These are phyloP conservation scores for Stevia rebaudiana DNA, from an alignment of 140 eudicot species.

Conservation along the genomic window DNA sequence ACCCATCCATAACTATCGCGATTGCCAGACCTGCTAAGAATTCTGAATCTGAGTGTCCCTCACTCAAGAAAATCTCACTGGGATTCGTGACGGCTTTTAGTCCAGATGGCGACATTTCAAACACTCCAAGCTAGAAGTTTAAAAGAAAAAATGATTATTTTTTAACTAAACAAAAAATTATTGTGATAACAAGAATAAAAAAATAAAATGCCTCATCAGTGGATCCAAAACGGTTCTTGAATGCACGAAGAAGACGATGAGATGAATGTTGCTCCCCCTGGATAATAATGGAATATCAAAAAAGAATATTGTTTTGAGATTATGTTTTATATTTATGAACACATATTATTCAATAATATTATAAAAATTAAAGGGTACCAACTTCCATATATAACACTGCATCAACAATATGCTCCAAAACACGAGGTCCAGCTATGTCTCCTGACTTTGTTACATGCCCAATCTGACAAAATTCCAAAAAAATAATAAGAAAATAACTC, in stretches of 20 bases:
- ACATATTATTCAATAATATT: not conserved
- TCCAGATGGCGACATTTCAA: slow-evolving; percentile 84
- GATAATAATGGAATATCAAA: slow-evolving; percentile 3
- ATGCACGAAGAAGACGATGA: slow-evolving; percentile 86
- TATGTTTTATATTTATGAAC: not conserved
- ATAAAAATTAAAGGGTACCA: slow-evolving; percentile 34
- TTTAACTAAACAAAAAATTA: not conserved
- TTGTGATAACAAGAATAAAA: not conserved
- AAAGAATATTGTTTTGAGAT: not conserved
- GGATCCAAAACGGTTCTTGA: slow-evolving; percentile 93
- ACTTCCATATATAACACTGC: slow-evolving; percentile 92
- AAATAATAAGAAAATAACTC: too few relatives aligned
- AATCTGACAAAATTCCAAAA: slow-evolving; percentile 40
- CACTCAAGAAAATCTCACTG: slow-evolving; percentile 74
- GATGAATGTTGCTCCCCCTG: slow-evolving; percentile 92
- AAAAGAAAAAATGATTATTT: not conserved
- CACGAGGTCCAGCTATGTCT: slow-evolving; percentile 98
- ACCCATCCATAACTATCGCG: slow-evolving; percentile 78
- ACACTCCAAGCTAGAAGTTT: slow-evolving; percentile 75
- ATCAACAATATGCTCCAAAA: slow-evolving; percentile 94
- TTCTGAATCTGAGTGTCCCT: slow-evolving; percentile 63
- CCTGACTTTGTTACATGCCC: slow-evolving; percentile 97
- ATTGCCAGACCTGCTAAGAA: slow-evolving; percentile 77
- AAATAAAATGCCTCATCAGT: slow-evolving; percentile 76
- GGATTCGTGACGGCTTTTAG: slow-evolving; percentile 71